Conservation (phyloP, 2,329 filamentous ascomycete genomes). For the Fusarium sp. region DNA sequence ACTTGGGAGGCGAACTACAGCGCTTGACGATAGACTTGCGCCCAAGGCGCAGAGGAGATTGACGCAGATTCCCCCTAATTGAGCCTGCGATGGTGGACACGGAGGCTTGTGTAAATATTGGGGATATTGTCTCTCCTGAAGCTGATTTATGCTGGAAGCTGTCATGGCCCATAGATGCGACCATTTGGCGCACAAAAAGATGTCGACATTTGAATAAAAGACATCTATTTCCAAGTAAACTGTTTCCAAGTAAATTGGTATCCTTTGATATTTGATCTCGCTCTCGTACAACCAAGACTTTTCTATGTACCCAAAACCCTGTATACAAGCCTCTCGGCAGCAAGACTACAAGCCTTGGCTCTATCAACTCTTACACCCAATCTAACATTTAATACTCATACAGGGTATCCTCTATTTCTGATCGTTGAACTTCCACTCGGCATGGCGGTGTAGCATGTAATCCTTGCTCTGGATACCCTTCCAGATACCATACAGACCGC, state of each 20-base stretch:
- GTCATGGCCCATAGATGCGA: slow-evolving; percentile 35
- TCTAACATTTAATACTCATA: slow-evolving; percentile 14
- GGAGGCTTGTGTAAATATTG: slow-evolving; percentile 41
- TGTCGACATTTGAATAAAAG: slow-evolving; percentile 37
- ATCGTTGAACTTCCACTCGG: slow-evolving; percentile 62
- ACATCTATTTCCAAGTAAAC: slow-evolving; percentile 27
- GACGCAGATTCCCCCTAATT: slow-evolving; percentile 39
- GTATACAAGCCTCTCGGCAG: not conserved
- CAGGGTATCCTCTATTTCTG: slow-evolving; percentile 39
- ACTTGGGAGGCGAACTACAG: slow-evolving; percentile 39
- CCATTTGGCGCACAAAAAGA: slow-evolving; percentile 33
- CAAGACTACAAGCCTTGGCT: slow-evolving; percentile 1
- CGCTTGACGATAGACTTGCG: slow-evolving; percentile 41
- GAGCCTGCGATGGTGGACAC: slow-evolving; percentile 31
- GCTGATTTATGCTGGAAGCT: slow-evolving; percentile 33
- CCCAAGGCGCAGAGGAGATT: slow-evolving; percentile 30
- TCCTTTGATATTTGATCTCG: not conserved
- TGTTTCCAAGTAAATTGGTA: slow-evolving; percentile 17
- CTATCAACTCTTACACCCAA: slow-evolving; percentile 16
- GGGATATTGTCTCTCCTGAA: slow-evolving; percentile 31
- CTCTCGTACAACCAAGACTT: not conserved
- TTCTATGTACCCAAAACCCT: not conserved
- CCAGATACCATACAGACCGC: slow-evolving; percentile 66
- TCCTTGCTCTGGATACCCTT: slow-evolving; percentile 66
- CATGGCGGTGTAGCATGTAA: slow-evolving; percentile 61